Percentiles rank a stretch among this genome's conserved stretches.
phyloP scores from a whole-genome alignment of 768 basidiomycete genomes.

The Coprinopsis sp. region DNA sequence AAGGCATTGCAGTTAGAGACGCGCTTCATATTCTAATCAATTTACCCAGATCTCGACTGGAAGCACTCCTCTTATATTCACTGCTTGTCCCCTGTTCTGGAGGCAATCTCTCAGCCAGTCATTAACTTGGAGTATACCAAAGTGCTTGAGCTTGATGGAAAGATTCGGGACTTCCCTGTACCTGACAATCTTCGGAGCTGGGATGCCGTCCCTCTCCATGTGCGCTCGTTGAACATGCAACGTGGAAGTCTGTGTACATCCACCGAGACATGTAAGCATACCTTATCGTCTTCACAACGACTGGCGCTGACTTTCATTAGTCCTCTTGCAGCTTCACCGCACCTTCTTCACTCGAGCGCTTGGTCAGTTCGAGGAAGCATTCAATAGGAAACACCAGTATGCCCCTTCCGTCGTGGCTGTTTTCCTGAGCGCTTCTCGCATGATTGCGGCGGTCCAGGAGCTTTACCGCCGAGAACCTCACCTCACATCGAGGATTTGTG shows the following conservation, averaged over 20 bases:
- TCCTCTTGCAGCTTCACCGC: conserved; percentile 62
- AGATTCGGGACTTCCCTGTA: conserved; percentile 57
- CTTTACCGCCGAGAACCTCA: conserved; percentile 56
- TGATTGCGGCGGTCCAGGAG: conserved; percentile 57
- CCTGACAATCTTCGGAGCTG: conserved; percentile 45
- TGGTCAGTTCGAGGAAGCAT: conserved; percentile 50
- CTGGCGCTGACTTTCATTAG: conserved; percentile 26
- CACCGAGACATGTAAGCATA: conserved; percentile 52
- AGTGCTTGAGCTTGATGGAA: conserved; percentile 52
- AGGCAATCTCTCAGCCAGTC: conserved; percentile 50
- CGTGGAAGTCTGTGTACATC: conserved; percentile 54
- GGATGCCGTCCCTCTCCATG: conserved; percentile 22
- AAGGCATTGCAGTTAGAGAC: conserved; percentile 7
- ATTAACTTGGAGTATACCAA: conserved; percentile 37
- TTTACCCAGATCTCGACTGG: conserved; percentile 59
- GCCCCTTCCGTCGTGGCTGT: conserved; percentile 69
- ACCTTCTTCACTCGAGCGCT: conserved; percentile 65
- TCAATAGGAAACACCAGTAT: conserved; percentile 59
- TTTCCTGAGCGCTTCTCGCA: conserved; percentile 57
- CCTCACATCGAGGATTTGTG: conserved; percentile 48
- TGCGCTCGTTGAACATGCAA: conserved; percentile 52
- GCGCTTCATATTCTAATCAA: not conserved
- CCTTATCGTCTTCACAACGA: not conserved
- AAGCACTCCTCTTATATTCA: conserved; percentile 58
- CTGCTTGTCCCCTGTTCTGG: conserved; percentile 59